Base-by-base conservation (phyloP, 306 rosid species). In the Medicago lupulina region DNA sequence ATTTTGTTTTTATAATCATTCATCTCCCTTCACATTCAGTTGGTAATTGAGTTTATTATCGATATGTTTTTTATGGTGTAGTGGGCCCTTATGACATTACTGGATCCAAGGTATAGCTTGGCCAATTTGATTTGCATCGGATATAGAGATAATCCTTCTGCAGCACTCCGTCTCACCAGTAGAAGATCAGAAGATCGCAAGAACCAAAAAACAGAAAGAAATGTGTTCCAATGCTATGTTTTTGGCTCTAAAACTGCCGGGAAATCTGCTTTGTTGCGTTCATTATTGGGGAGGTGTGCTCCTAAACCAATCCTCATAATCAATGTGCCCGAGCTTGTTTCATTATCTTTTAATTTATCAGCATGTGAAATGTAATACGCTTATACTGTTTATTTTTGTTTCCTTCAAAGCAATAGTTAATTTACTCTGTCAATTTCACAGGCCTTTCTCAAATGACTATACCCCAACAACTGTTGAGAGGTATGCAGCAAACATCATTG, bases 71-170 rank as follows among this genome's bases (percentile, higher is more conserved):
- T 25, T 57, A 39, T 71, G 64, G 36, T 79, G 86, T 91, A 91
- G 97, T 93, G 97, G 98, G 92, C 91, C 61, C 86, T 89, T 64
- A 89, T 89, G 98, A 92, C 98, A 51, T 82, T 86, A 55, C 74
- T 87, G 66, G 91, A 95, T 84, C 97, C 98, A 41, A 51, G 55
- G 51, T 67, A 57, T 71, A 87, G 90, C 84, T 76, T 91, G 93
- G 96, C 96, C 43, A 84, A 94, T 86, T 83, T 94, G 85, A 71
- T 88, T 77, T 92, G 88, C 86, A 80, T 90, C 80, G 98, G 98
- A 82, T 91, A 89, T 76, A 83, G 84, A 43, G 93, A 91, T 11
- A 82, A 81, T 83, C 90, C 89, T 73, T 83, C 87, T 49, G 66
- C 91, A 58, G 97, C 91, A 1, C 80, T 91, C 73, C 88, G 65